Base-by-base conservation (phyloP, 768 basidiomycete genomes). In the Boletales sp. region DNA sequence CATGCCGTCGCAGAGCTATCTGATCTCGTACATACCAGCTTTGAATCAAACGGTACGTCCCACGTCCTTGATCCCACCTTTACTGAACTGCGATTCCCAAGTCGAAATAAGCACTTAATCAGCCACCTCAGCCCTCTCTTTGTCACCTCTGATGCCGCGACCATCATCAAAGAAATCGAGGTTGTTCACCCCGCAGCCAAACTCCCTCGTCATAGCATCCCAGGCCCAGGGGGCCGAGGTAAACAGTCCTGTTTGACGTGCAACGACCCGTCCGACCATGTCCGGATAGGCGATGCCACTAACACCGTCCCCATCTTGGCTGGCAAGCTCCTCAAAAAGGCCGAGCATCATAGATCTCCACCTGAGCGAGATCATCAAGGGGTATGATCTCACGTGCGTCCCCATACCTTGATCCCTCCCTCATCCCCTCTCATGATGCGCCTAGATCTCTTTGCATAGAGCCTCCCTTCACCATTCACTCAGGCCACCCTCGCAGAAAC, bases 131-230 rank as follows among this genome's bases (percentile, higher is more conserved):
- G 94, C 48, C 80, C 84, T 68, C 78, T 97, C 35, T 98, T 98
- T 71, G 94, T 98, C 53, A 99, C 96, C 32, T 95, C 92, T 41
- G 95, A 99, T 81, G 95, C 96, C 10, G 96, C 96, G 12, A 98
- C 95, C 51, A 98, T 99, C 70, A 93, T 99, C 63, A 81, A 87
- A 57, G 96, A 99, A 73, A 85, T 97, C 64, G 96, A 98, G 66
- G 93, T 99, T 49, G 93, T 98, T 14, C 96, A 99, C 70, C 96
- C 96, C 1, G 96, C 95, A 5, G 96, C 94, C 31, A 99, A 98
- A 67, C 76, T 99, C n/a, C n/a, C 74, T 98, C n/a, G 95, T 97
- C 13, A 96, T 97, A 92, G 92, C 94, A 28, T 91, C 90, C 21
- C 94, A 97, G 63, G 90, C 94, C 12, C 96, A 98, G 67, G 96